Evolutionary conservation across 1,139 yeast genomes (phyloP), one percentile per base, ranked within the genome.

Genomic region (Magnusiomyces sp.): DNA sequence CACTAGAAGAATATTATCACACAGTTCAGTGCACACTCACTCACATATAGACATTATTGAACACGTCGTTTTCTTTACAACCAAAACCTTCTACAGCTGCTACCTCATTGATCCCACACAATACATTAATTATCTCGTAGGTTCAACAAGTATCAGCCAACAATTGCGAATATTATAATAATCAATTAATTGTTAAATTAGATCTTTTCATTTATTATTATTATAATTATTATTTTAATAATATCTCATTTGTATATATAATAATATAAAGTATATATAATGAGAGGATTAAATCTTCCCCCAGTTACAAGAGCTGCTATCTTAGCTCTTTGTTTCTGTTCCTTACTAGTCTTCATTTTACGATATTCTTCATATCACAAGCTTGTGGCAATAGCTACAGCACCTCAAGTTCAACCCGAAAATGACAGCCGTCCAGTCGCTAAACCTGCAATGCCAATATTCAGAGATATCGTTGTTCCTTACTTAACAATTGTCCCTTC

Each of bases 401-500:
- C 37, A 38, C 43, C 47, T 10, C 43, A 52, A 9, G 38, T 44
- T 2, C 48, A 51, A 6, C 47, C 52, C 4, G 51, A 51, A 19
- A 43, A 44, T 31, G 49, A 45, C 27, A 39, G 50, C 17, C 43
- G 48, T 5, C 47, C 53, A 9, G 32, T 52, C 19, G 47, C 49
- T 1, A 41, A 42, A 16, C 51, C 60, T 56, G 27, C 53, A 51
- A 55, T 23, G 32, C 49, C 54, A 2, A 41, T 29, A 37, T 69
- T 73, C 52, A 68, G 67, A 48, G 70, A 72, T 47, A 70, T 81
- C 43, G 62, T 68, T 33, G 74, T 81, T 2, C 87, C 95, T 1
- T 71, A 74, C 50, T 60, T 88, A 50, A 90, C 86, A 63, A 70
- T 87, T 63, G 77, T 87, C 5, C 95, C 96, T 2, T 69, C 74